Percentiles rank a stretch among this genome's conserved stretches.
phyloP scores from a whole-genome alignment of 2,329 filamentous ascomycete genomes.

The Dactylellina drechsleri region DNA sequence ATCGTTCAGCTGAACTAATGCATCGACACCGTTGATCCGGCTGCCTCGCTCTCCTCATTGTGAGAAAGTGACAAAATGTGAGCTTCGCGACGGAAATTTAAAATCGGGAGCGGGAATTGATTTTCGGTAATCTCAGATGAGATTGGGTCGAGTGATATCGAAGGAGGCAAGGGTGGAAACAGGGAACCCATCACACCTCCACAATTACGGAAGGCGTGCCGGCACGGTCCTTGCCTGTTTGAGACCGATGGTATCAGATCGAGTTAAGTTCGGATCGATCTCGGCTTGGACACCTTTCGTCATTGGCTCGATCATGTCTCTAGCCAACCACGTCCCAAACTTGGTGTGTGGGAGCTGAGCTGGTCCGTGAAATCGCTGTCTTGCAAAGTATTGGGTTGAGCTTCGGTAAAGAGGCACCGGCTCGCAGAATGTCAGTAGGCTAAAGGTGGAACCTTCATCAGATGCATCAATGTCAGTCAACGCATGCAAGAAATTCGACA shows the following conservation, averaged over 20 bases:
- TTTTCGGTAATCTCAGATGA: constrained; percentile 54
- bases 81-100: constrained; percentile 52
- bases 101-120: constrained; percentile 51
- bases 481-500: no score
- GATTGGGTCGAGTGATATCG: constrained; percentile 43
- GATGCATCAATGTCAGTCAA: no score
- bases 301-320: constrained; percentile 15
- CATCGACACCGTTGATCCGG: background rate
- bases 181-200: constrained; percentile 25
- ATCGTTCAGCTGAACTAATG: constrained; percentile 2
- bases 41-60: background rate
- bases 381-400: no score
- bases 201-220: constrained; percentile 44
- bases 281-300: constrained; percentile 37
- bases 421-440: no score
- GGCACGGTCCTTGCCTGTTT: constrained; percentile 50
- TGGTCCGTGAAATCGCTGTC: background rate
- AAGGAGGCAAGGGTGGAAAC: constrained; percentile 40
- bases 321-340: constrained; percentile 22
- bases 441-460: no score
- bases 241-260: constrained; percentile 39
- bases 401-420: no score
- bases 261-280: constrained; percentile 45
- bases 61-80: background rate
- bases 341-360: background rate